These are phyloP conservation scores for Lindgomyces ingoldianus DNA, from an alignment of 495 filamentous ascomycete genomes.

Conservation along the genomic window DNA sequence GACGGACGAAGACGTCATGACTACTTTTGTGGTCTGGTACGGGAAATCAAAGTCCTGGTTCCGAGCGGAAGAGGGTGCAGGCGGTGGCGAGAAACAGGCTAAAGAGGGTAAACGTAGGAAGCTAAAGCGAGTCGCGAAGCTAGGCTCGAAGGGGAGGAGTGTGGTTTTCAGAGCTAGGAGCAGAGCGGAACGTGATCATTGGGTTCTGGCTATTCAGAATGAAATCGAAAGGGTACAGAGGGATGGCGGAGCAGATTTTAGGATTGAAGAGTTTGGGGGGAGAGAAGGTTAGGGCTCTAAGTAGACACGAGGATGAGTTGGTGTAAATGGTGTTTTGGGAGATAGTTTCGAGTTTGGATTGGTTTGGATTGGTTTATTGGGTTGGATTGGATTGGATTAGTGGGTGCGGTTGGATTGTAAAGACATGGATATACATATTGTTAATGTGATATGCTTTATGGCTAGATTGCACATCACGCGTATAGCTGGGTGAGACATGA, in stretches of 20 bases:
- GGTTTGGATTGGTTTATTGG: neutral
- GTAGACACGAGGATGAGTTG: too few relatives aligned
- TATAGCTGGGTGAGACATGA: too few relatives aligned
- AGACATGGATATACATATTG: too few relatives aligned
- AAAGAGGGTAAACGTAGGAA: conserved; percentile 44
- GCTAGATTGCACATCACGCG: too few relatives aligned
- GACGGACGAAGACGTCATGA: conserved; percentile 69
- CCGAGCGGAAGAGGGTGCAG: conserved; percentile 52
- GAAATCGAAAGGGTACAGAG: conserved; percentile 72
- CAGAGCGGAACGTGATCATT: conserved; percentile 71
- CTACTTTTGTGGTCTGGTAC: conserved; percentile 74
- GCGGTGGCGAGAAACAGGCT: conserved; percentile 16
- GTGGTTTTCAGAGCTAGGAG: conserved; percentile 72
- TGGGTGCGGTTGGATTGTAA: too few relatives aligned
- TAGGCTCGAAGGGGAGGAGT: conserved; percentile 65
- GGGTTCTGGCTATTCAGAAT: conserved; percentile 70
- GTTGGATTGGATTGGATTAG: too few relatives aligned
- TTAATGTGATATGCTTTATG: too few relatives aligned
- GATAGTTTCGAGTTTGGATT: too few relatives aligned
- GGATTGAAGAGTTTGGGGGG: conserved; percentile 50
- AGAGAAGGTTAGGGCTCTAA: too few relatives aligned
- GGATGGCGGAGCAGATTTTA: conserved; percentile 56
- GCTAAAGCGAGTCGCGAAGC: conserved; percentile 44
- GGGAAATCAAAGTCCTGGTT: conserved; percentile 62
- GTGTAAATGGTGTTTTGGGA: too few relatives aligned